phyloP scores from a whole-genome alignment of 1,284 basidiomycete genomes.

The Sanghuangporus sanghuang region DNA sequence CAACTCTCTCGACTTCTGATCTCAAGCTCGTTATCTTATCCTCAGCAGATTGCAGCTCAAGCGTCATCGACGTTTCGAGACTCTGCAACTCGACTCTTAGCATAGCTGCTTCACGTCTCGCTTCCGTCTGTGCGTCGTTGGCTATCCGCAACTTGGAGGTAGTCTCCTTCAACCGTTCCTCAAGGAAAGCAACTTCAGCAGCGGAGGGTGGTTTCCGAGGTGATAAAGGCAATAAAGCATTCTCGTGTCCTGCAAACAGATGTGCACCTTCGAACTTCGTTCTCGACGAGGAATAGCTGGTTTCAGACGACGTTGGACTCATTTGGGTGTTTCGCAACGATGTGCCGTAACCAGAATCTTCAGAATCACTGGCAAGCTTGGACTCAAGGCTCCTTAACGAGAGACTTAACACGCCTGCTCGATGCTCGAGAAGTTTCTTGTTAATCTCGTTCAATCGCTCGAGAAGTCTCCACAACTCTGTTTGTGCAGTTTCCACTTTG shows the following conservation, averaged over 20 bases:
- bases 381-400: conserved; percentile 66
- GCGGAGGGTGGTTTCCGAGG: conserved; percentile 31
- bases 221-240: conserved; percentile 47
- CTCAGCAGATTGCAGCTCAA: conserved; percentile 61
- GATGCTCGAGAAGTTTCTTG: conserved; percentile 65
- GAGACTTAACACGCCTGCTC: conserved; percentile 69
- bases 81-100: conserved; percentile 60
- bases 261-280: conserved; percentile 74
- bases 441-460: conserved; percentile 58
- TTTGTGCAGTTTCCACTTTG: conserved; percentile 63
- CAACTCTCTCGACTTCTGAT: conserved; percentile 33
- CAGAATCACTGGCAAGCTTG: conserved; percentile 35
- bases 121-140: conserved; percentile 53
- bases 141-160: conserved; percentile 51
- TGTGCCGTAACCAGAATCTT: conserved; percentile 49
- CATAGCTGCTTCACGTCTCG: conserved; percentile 54
- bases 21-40: conserved; percentile 29
- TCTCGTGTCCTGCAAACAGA: conserved; percentile 72
- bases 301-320: conserved; percentile 48
- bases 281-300: conserved; percentile 38
- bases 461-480: conserved; percentile 60
- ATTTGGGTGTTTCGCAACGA: conserved; percentile 45
- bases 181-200: conserved; percentile 41
- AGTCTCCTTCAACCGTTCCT: conserved; percentile 55
- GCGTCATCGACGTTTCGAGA: conserved; percentile 52